Base-by-base conservation (phyloP, 768 basidiomycete genomes). In the Tylopilus sp. region DNA sequence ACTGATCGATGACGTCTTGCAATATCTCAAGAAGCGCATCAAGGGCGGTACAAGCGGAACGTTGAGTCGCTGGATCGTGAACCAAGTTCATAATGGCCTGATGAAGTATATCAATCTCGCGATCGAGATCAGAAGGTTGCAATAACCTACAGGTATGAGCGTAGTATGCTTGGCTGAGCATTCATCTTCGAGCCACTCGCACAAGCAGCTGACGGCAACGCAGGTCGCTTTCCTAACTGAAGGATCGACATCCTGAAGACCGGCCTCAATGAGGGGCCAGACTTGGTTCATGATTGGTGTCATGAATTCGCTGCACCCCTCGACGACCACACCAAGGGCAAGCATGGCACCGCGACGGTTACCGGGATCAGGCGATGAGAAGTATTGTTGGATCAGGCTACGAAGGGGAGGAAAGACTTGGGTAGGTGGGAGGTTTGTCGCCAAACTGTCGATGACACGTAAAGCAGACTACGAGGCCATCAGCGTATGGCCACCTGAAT, bases 231-330 rank as follows among this genome's bases (percentile, higher is more conserved):
- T 97, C 64, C 95, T 80, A 46, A 99, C 97, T 11, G 80, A 79
- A 13, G 87, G 78, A 62, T 98, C 93, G 35, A 72, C 67, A 66
- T 99, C 97, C 53, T 78, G 79, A 28, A 99, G 81, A 58, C 95
- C 95, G 44, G 81, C 77, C 65, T 97, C 90, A 60, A 99, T 84
- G 50, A 95, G 77, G 1, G 95, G 94, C 97, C 97, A 99, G 25
- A 99, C 85, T 61, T 91, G 79, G 53, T 68, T 71, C 80, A 99
- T 92, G 59, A 93, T 79, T 9, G 95, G 92, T 30, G 92, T 91
- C 83, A 99, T 98, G 73, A 76, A 98, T 75, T 98, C 95, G 72
- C 88, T 91, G 76, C 95, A 98, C 17, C 97, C 97, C 69, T 99
- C 97, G 51, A 98, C 93, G 40, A 86, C 83, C 44, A 98, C 91